Conservation (phyloP, 108 stramenopile genomes). For the Fragilariopsis cylindrus region DNA sequence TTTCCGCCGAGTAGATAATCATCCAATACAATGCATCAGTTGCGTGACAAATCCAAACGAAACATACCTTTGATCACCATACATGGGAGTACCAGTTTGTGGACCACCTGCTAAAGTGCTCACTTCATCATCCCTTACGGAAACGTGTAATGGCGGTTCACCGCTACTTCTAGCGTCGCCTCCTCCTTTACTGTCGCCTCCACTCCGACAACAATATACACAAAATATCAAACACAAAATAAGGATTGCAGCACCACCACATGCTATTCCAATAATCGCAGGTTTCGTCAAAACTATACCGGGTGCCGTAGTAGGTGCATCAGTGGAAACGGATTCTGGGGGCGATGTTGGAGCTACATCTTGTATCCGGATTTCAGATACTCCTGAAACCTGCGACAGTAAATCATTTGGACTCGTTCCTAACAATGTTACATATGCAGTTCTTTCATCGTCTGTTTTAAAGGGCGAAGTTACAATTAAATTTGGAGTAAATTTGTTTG, state of each 20-base stretch:
- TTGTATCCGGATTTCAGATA: background rate
- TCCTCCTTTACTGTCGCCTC: constrained; percentile 15
- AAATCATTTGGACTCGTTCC: background rate
- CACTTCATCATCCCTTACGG: constrained; percentile 35
- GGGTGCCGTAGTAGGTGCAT: constrained; percentile 11
- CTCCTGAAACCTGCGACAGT: constrained; percentile 10
- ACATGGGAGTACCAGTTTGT: constrained; percentile 28
- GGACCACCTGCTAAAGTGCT: constrained; percentile 27
- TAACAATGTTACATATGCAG: constrained; percentile 19
- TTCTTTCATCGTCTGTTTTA: constrained; percentile 10
- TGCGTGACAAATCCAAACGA: background rate
- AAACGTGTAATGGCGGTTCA: constrained; percentile 23
- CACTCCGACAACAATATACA: constrained; percentile 9
- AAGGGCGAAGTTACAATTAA: constrained; percentile 13
- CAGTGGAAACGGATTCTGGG: background rate
- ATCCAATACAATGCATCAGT: background rate
- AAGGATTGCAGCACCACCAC: constrained; percentile 49
- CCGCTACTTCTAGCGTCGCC: constrained; percentile 27
- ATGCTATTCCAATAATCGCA: constrained; percentile 64
- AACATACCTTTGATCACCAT: constrained; percentile 71
- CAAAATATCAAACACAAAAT: constrained; percentile 26
- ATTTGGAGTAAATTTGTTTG: background rate
- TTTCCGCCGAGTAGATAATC: background rate
- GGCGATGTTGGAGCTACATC: background rate
- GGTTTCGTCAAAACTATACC: constrained; percentile 1